phyloP scores from a whole-genome alignment of 2,329 filamentous ascomycete species.

The Aureobasidium melanogenum region DNA sequence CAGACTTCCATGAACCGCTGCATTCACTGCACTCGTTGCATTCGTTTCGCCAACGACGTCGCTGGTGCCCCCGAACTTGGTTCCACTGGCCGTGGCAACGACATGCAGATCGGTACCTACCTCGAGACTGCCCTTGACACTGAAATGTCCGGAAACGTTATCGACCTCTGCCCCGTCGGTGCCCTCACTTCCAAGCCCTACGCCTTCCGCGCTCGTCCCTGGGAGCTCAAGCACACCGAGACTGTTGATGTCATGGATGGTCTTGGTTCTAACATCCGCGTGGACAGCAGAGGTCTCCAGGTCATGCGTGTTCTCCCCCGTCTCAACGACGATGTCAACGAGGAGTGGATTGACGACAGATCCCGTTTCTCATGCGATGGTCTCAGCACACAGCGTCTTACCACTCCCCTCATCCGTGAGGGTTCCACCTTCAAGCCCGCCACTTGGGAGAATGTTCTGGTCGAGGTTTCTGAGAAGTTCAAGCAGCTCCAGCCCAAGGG shows the following conservation, averaged over 20 bases:
- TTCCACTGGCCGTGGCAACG: conserved; percentile 89
- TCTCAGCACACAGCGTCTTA: conserved; percentile 89
- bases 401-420: conserved; percentile 79
- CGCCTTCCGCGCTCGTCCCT: conserved; percentile 90
- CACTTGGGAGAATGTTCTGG: conserved; percentile 90
- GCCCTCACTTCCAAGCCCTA: conserved; percentile 96
- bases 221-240: conserved; percentile 95
- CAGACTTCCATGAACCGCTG: conserved; percentile 98
- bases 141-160: conserved; percentile 93
- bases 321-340: conserved; percentile 95
- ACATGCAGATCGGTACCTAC: conserved; percentile 97
- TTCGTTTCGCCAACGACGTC: conserved; percentile 95
- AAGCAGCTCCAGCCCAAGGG: conserved; percentile 70
- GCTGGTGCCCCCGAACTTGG: conserved; percentile 93
- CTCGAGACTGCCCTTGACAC: conserved; percentile 88
- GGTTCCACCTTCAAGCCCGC: conserved; percentile 87
- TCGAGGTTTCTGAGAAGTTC: conserved; percentile 75
- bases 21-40: conserved; percentile 96
- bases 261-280: conserved; percentile 86
- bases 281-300: conserved; percentile 87
- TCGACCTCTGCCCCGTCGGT: conserved; percentile 95
- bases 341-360: conserved; percentile 99
- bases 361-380: conserved; percentile 93
- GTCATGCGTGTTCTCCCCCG: conserved; percentile 91
- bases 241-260: conserved; percentile 91